Base-by-base conservation (phyloP, 495 filamentous ascomycete species). In the Bryoglossum gracile region DNA sequence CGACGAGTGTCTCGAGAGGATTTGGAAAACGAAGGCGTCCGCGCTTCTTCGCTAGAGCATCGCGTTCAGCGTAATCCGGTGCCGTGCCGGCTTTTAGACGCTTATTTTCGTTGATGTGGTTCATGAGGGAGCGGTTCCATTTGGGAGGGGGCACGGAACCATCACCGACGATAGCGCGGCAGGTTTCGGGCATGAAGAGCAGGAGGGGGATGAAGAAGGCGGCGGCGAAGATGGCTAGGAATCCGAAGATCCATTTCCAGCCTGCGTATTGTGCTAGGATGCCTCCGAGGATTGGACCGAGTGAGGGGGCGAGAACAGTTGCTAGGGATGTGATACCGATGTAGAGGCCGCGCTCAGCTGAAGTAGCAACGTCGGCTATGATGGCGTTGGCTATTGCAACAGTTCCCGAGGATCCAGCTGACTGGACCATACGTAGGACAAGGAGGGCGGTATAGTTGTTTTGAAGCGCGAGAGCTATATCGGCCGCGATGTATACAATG, bases 201-300 rank as follows among this genome's bases (percentile, higher is more conserved):
- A 89, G 81, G 10, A 78, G 78, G 5, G 23, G 21, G 17, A 52
- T 16, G 60, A 88, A 81, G 44, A 83, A 49, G n/a, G 78, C 49
- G 74, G 78, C 86, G 42, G 78, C 69, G 37, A 80, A 62, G 54
- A 90, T 90, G 21, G 86, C 62, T 36, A 86, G 82, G 49, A 89
- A 69, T 83, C 85, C 88, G 71, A 89, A 90, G 3, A 91, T 73
- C 83, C 84, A 89, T 46, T 80, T 68, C 87, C 87, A 94, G 45
- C 81, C 82, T 0, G 67, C 64, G 8, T 70, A 74, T 49, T 86
- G 78, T 11, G 70, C 66, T 5, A 91, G 64, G 61, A 79, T 84
- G 28, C 87, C 87, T 60, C 87, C 87, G 21, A 81, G 70, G 8
- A 90, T 73, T 6, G 86, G 86, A 51, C 80, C 80, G 48, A 76